These are phyloP conservation scores for Athelia psychrophila DNA, from an alignment of 1,284 basidiomycete species.

Conservation along the genomic window DNA sequence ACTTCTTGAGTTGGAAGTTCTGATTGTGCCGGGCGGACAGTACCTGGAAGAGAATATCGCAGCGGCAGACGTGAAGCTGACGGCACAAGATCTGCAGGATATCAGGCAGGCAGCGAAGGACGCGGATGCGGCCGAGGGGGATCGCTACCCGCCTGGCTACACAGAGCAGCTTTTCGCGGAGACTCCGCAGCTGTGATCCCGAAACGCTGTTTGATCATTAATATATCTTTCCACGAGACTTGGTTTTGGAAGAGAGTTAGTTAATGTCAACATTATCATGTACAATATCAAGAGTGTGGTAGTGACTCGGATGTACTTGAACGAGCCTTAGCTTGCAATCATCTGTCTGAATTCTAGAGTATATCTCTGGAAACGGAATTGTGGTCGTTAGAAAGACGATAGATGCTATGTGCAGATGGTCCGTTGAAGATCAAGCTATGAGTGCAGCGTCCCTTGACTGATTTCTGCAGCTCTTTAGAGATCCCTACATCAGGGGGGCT, in stretches of 20 bases:
- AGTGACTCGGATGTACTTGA: no score
- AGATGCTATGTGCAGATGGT: no score
- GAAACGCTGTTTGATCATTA: neutral
- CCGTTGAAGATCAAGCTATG: no score
- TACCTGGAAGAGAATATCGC: conserved; percentile 39
- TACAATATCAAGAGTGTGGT: no score
- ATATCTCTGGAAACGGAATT: no score
- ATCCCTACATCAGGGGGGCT: no score
- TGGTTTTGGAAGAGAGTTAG: no score
- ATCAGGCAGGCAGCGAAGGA: conserved; percentile 27
- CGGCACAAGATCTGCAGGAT: conserved; percentile 26
- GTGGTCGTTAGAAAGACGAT: no score
- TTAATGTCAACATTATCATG: neutral
- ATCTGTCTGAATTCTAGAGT: no score
- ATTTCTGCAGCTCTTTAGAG: no score
- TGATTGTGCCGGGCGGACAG: conserved; percentile 18
- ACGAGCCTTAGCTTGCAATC: no score
- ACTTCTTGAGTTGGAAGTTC: neutral
- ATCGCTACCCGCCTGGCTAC: conserved; percentile 13
- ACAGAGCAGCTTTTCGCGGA: conserved; percentile 10
- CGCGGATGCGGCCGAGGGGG: conserved; percentile 17
- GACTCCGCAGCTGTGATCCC: conserved; percentile 13
- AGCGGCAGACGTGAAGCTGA: conserved; percentile 26
- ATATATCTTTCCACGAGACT: neutral
- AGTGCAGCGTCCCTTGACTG: no score